Percentiles rank a stretch among this genome's conserved stretches.
Conservation (phyloP, 2,329 filamentous ascomycete genomes). For the Plenodomus biglobosus region DNA sequence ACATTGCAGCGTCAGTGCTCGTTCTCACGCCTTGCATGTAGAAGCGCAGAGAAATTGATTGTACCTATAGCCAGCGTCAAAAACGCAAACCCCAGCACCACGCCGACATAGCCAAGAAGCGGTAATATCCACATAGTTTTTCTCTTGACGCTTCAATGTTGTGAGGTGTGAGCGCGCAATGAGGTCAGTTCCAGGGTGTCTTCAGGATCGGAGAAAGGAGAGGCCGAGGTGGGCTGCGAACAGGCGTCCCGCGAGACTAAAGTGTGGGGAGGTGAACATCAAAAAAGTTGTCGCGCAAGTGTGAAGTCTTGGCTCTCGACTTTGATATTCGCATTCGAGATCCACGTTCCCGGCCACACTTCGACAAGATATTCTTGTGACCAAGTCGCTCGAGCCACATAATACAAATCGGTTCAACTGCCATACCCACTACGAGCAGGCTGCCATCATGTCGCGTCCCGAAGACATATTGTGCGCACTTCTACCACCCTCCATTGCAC, state of each 20-base stretch:
- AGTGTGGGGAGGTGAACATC: constrained; percentile 25
- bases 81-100: constrained; percentile 87
- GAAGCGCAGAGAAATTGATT: neutral
- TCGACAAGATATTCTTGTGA: neutral
- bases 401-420: neutral
- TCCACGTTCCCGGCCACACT: neutral
- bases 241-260: neutral
- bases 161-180: constrained; percentile 19
- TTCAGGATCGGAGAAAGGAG: constrained; percentile 20
- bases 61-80: constrained; percentile 89
- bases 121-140: constrained; percentile 94
- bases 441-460: constrained; percentile 82
- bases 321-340: constrained; percentile 1
- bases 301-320: constrained; percentile 15
- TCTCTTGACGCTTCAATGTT: constrained; percentile 1
- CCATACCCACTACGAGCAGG: neutral
- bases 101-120: constrained; percentile 83
- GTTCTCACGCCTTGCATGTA: neutral
- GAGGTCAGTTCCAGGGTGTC: constrained; percentile 33
- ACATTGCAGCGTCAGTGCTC: constrained; percentile 7
- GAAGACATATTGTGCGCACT: constrained; percentile 82
- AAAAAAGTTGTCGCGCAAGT: constrained; percentile 23
- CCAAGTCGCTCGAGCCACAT: neutral
- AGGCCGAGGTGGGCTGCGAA: constrained; percentile 12
- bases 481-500: constrained; percentile 10